phyloP scores from a whole-genome alignment of 345 rosid genomes.

The Mangifera indica region DNA sequence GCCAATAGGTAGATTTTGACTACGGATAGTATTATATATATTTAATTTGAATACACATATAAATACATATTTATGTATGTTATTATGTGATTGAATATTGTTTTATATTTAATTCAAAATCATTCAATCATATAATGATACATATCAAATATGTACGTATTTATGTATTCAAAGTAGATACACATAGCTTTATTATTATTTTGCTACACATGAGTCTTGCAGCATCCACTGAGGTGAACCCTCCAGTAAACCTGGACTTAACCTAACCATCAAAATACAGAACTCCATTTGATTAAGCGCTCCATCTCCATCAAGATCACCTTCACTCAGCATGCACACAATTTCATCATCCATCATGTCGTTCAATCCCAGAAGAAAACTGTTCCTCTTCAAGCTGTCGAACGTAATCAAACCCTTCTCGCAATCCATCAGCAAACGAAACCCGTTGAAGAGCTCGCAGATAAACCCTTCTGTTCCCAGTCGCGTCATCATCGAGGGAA shows the following conservation, averaged over 20 bases:
- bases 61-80: no score
- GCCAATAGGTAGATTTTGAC: no score
- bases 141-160: no score
- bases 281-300: slow-evolving; percentile 65
- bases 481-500: slow-evolving; percentile 55
- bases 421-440: slow-evolving; percentile 53
- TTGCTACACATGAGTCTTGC: no score
- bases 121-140: no score
- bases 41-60: no score
- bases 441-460: slow-evolving; percentile 57
- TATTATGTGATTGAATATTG: no score
- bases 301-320: slow-evolving; percentile 69
- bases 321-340: slow-evolving; percentile 58
- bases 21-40: no score
- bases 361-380: slow-evolving; percentile 43
- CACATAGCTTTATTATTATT: no score
- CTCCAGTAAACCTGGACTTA: slow-evolving; percentile 56
- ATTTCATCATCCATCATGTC: slow-evolving; percentile 62
- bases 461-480: slow-evolving; percentile 59
- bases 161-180: no score
- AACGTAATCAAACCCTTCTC: slow-evolving; percentile 66
- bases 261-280: slow-evolving; percentile 62
- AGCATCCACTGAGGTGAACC: slow-evolving; percentile 37
- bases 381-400: slow-evolving; percentile 69
- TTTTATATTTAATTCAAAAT: no score